phyloP scores from a whole-genome alignment of 331 rosid species.

The Dryas integrifolia region DNA sequence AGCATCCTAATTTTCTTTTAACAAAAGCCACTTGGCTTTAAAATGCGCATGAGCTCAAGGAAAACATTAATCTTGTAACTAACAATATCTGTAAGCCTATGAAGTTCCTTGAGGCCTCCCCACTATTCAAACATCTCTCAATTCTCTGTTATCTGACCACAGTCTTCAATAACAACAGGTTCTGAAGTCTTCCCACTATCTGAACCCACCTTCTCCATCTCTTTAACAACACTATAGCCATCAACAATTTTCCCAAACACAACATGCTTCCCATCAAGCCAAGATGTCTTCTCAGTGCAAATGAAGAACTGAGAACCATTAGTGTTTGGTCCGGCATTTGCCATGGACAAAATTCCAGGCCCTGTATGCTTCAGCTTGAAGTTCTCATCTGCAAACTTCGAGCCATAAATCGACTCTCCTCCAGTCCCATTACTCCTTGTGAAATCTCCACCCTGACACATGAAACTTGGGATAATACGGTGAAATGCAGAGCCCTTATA shows the following conservation, averaged over 20 bases:
- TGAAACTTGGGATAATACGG: conserved; percentile 66
- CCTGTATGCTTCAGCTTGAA: conserved; percentile 66
- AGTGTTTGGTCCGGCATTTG: conserved; percentile 66
- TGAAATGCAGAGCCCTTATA: conserved; percentile 72
- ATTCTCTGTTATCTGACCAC: conserved; percentile 47
- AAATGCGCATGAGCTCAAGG: too few relatives aligned
- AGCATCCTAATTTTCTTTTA: neutral
- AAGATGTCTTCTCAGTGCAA: conserved; percentile 49
- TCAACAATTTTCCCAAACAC: conserved; percentile 84
- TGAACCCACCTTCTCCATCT: conserved; percentile 75
- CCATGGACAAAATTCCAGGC: conserved; percentile 81
- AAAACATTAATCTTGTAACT: neutral
- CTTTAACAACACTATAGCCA: conserved; percentile 57
- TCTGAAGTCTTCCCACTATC: conserved; percentile 45
- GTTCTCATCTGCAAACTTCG: conserved; percentile 66
- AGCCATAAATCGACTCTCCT: conserved; percentile 80
- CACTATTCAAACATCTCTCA: conserved; percentile 17
- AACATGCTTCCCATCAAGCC: conserved; percentile 86
- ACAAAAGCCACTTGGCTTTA: too few relatives aligned
- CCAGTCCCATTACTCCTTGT: conserved; percentile 75
- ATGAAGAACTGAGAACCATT: conserved; percentile 86
- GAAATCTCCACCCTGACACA: conserved; percentile 93
- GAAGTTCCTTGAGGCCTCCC: neutral
- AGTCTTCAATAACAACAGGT: conserved; percentile 67
- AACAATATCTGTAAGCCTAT: neutral